Percentiles rank a stretch among this genome's conserved stretches.
Conservation (phyloP, 192 early-diverging fungal genomes). For the Geranomyces michiganensis region DNA sequence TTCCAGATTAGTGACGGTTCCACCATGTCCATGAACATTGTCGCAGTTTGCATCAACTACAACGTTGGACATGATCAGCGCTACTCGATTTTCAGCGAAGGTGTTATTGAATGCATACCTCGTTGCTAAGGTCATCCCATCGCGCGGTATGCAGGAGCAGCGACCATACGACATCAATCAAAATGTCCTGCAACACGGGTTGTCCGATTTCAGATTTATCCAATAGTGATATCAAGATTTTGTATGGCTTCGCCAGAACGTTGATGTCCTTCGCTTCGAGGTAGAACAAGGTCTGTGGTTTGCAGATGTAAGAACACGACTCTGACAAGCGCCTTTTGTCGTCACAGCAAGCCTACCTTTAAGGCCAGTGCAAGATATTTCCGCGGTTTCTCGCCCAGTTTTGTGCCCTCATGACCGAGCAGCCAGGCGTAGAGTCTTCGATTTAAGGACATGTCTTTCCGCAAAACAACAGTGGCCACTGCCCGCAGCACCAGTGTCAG, state of each 20-base stretch:
- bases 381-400: not conserved
- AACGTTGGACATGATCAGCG: not conserved
- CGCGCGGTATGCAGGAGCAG: conserved; percentile 46
- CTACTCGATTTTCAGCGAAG: not conserved
- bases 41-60: conserved; percentile 78
- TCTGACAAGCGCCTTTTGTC: conserved; percentile 53
- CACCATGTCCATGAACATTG: conserved; percentile 90
- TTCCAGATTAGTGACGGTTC: conserved; percentile 85
- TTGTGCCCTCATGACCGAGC: conserved; percentile 22
- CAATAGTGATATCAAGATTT: conserved; percentile 81
- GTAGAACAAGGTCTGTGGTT: conserved; percentile 51
- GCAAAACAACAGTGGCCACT: conserved; percentile 78
- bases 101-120: not conserved
- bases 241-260: conserved; percentile 68
- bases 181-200: conserved; percentile 70
- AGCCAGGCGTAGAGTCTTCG: conserved; percentile 92
- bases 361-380: conserved; percentile 7
- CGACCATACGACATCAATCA: conserved; percentile 72
- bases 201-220: conserved; percentile 84
- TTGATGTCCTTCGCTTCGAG: conserved; percentile 30
- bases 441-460: conserved; percentile 94
- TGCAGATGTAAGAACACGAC: not conserved
- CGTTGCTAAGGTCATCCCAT: not conserved
- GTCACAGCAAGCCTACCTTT: conserved; percentile 50
- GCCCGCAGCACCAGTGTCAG: conserved; percentile 64